These are phyloP conservation scores for Filobasidium floriforme DNA, from an alignment of 768 basidiomycete genomes.

Conservation along the genomic window DNA sequence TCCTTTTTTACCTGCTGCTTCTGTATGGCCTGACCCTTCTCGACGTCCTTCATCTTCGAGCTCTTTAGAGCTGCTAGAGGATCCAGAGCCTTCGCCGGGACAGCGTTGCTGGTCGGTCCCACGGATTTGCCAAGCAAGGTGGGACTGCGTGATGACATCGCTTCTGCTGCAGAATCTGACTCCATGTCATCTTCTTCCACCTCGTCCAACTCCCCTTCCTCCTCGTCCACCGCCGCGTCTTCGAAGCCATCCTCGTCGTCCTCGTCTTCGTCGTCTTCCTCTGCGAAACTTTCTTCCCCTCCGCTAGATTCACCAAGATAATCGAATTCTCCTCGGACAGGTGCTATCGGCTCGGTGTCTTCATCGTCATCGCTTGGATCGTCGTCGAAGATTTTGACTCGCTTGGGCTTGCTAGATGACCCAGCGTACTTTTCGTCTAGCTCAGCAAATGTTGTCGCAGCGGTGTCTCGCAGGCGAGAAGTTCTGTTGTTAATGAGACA, in stretches of 20 bases:
- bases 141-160: not conserved
- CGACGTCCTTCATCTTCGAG: slow-evolving; percentile 39
- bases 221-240: slow-evolving; percentile 14
- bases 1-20: slow-evolving; percentile 60
- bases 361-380: slow-evolving; percentile 30
- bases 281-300: slow-evolving; percentile 27
- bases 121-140: not conserved
- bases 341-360: slow-evolving; percentile 31
- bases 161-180: not conserved
- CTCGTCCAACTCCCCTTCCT: slow-evolving; percentile 7
- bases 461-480: slow-evolving; percentile 60
- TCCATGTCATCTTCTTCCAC: slow-evolving; percentile 11
- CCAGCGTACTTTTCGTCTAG: slow-evolving; percentile 64
- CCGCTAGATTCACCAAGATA: slow-evolving; percentile 27
- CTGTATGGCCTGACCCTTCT: slow-evolving; percentile 74
- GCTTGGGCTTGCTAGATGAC: slow-evolving; percentile 51
- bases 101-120: not conserved
- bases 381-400: slow-evolving; percentile 50
- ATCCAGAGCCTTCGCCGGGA: slow-evolving; percentile 25
- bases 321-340: slow-evolving; percentile 30
- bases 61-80: slow-evolving; percentile 37
- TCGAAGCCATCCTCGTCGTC: slow-evolving; percentile 19
- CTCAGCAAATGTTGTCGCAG: slow-evolving; percentile 49
- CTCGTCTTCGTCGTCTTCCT: slow-evolving; percentile 25
- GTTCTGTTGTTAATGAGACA: slow-evolving; percentile 48